phyloP scores from a whole-genome alignment of 2,329 filamentous ascomycete genomes.

The Volutella citrinella region DNA sequence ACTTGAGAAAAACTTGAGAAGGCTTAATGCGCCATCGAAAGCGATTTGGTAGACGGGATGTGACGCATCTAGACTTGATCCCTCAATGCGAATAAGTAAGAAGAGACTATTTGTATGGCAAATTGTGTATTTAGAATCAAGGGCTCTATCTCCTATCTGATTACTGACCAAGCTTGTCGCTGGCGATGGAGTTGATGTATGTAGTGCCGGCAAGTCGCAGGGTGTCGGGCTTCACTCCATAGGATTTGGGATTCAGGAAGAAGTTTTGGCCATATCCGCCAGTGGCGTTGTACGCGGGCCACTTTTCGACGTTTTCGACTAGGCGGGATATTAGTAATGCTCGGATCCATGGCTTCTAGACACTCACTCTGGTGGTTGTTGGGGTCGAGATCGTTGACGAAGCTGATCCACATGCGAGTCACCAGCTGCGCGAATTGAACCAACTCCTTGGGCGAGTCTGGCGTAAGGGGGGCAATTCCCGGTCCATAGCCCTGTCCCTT shows the following conservation, averaged over 20 bases:
- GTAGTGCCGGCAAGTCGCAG: slow-evolving; percentile 16
- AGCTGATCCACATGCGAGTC: slow-evolving; percentile 35
- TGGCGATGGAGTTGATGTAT: slow-evolving; percentile 17
- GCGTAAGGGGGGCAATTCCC: slow-evolving; percentile 33
- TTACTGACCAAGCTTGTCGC: slow-evolving; percentile 16
- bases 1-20: too few species aligned
- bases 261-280: slow-evolving; percentile 21
- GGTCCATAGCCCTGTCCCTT: slow-evolving; percentile 34
- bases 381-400: slow-evolving; percentile 34
- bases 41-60: too few species aligned
- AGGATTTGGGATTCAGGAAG: slow-evolving; percentile 19
- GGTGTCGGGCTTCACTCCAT: slow-evolving; percentile 15
- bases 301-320: slow-evolving; percentile 14
- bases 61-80: too few species aligned
- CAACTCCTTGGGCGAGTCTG: slow-evolving; percentile 35
- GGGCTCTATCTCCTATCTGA: too few species aligned
- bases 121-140: too few species aligned
- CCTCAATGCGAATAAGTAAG: too few species aligned
- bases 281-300: slow-evolving; percentile 14
- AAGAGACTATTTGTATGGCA: too few species aligned
- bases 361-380: slow-evolving; percentile 29
- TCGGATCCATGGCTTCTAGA: accelerated
- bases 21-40: too few species aligned
- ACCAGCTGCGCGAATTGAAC: slow-evolving; percentile 40
- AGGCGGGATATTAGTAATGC: neutral